Base-by-base conservation (phyloP, 2,329 filamentous ascomycete genomes). In the Ambrosiella beaveri region DNA sequence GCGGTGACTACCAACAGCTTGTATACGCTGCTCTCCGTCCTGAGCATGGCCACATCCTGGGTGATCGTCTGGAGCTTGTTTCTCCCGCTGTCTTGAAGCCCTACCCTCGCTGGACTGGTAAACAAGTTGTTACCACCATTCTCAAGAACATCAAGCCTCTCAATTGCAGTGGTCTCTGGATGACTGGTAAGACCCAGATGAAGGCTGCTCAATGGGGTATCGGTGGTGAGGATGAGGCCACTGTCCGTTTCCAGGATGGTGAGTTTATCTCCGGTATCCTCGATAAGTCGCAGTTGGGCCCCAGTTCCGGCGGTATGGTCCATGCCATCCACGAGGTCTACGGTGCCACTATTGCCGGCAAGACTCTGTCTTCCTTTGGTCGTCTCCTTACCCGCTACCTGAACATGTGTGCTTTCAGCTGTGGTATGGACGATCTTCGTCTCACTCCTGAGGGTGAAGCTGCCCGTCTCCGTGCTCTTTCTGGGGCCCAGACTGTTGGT, bases 321-420 rank as follows among this genome's bases (percentile, higher is more conserved):
- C 93, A 98, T 67, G 84, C 89, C 1, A 80, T 97, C 19, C 91
- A 98, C 66, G 93, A 98, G 67, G 81, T 90, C 1, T 96, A 96
- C 67, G 93, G 94, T 1, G 85, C 93, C 59, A 85, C 84, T 13
- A 78, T 85, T 62, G 91, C 93, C 17, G 91, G 93, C 39, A 88
- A 88, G 66, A 74, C 95, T 8, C 79, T 98, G 57, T 94, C 89
- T 74, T 85, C 91, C 64, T 76, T 98, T 58, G 93, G 93, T 57
- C 82, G 93, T 59, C 76, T 98, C 35, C 73, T 98, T 62, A 98
- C 93, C 0, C 85, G 90, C 65, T 85, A 90, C 63, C 76, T 97
- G 61, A 87, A 93, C 66, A 95, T 96, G 83, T 80, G 90, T 56
- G 93, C 91, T 1, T 97, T 97, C 69, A 93, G 88, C 63, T 98